Evolutionary conservation across 208 protist species (phyloP).

Genomic region (Trypanosoma avium): DNA sequence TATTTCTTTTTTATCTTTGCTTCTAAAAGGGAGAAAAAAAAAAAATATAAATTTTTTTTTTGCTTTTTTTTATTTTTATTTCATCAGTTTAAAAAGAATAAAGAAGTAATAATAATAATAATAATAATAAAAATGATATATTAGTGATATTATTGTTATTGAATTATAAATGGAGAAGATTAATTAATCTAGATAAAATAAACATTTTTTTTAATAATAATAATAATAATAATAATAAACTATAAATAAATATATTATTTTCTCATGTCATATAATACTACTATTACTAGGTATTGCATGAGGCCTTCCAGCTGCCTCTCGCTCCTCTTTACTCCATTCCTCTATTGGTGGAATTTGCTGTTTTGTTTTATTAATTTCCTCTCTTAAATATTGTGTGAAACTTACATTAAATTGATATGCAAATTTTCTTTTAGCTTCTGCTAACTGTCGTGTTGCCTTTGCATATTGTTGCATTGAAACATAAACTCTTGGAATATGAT

Average conservation of each 20-base stretch:
- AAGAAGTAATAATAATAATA: neutral
- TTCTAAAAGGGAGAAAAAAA: neutral
- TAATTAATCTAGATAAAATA: conserved; percentile 15
- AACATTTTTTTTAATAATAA: conserved; percentile 10
- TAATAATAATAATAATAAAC: neutral
- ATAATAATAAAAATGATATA: neutral
- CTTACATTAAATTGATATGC: conserved; percentile 66
- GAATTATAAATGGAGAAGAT: neutral
- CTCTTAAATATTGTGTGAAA: conserved; percentile 66
- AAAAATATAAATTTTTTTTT: neutral
- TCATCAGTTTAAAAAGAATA: too few relatives aligned
- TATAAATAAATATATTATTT: neutral
- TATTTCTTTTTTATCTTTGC: too few relatives aligned
- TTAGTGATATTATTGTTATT: conserved; percentile 12
- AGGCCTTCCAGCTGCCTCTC: conserved; percentile 31
- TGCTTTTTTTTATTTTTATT: too few relatives aligned
- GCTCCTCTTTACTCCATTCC: conserved; percentile 69
- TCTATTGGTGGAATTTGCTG: conserved; percentile 73
- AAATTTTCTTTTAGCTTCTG: conserved; percentile 79
- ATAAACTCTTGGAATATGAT: conserved; percentile 82
- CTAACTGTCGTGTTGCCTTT: conserved; percentile 54
- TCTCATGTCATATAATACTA: too few relatives aligned
- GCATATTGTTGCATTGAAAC: conserved; percentile 66
- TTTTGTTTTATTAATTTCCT: conserved; percentile 80
- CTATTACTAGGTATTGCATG: neutral